These are phyloP conservation scores for Talaromyces sp. DNA, from an alignment of 2,329 filamentous ascomycete genomes.

Conservation along the genomic window DNA sequence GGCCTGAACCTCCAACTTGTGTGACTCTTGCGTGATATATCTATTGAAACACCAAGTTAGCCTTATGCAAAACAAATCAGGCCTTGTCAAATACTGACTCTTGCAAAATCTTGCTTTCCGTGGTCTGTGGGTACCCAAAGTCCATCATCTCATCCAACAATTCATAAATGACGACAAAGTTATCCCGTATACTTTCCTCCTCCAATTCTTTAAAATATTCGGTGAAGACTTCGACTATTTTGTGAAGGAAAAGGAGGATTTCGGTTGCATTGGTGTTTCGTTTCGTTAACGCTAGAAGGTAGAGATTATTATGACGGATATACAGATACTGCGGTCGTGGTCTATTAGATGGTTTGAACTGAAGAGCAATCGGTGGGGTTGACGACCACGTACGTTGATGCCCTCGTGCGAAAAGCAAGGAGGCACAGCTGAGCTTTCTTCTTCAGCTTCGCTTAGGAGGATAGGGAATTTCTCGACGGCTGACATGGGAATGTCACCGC, in stretches of 20 bases:
- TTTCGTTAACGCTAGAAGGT: slow-evolving; percentile 95
- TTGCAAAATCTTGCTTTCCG: slow-evolving; percentile 96
- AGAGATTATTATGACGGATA: slow-evolving; percentile 98
- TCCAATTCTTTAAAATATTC: slow-evolving; percentile 99
- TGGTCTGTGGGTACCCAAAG: slow-evolving; percentile 98
- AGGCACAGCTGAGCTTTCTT: slow-evolving; percentile 95
- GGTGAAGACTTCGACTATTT: slow-evolving; percentile 97
- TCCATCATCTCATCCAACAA: slow-evolving; percentile 99
- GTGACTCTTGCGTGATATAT: slow-evolving; percentile 98
- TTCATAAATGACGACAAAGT: slow-evolving; percentile 99
- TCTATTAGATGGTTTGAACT: not conserved
- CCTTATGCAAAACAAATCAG: not conserved
- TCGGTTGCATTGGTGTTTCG: slow-evolving; percentile 98
- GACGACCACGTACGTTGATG: slow-evolving; percentile 71
- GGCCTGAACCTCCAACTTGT: slow-evolving; percentile 96
- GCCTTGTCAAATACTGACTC: slow-evolving; percentile 53
- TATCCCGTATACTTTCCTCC: slow-evolving; percentile 97
- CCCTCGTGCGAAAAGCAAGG: slow-evolving; percentile 98
- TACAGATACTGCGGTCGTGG: slow-evolving; percentile 76
- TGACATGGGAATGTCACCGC: slow-evolving; percentile 98
- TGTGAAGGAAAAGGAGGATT: slow-evolving; percentile 96
- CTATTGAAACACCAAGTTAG: slow-evolving; percentile 30
- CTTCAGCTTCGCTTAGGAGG: slow-evolving; percentile 95
- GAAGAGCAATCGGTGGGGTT: slow-evolving; percentile 11
- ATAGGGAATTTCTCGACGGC: slow-evolving; percentile 97